phyloP scores from a whole-genome alignment of 1,284 basidiomycete species.

The Ustilago crameri region DNA sequence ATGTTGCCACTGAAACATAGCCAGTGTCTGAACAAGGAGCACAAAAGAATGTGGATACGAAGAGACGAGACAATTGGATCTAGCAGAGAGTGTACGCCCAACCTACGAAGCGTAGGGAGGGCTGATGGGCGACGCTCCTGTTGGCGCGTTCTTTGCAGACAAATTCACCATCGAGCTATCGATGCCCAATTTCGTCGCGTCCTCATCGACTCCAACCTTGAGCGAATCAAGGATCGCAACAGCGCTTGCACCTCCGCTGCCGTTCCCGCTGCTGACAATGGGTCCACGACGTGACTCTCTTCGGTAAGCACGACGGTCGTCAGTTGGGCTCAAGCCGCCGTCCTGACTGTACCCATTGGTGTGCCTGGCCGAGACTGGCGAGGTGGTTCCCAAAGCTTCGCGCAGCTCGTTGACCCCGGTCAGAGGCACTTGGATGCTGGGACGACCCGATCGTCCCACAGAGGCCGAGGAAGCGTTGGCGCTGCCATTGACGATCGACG shows the following conservation, averaged over 20 bases:
- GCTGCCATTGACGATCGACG: slow-evolving; percentile 28
- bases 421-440: slow-evolving; percentile 25
- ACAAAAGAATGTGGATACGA: not conserved
- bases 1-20: not conserved
- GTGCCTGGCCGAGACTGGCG: slow-evolving; percentile 15
- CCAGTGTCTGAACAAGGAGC: not conserved
- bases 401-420: slow-evolving; percentile 53
- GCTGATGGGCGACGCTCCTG: slow-evolving; percentile 12
- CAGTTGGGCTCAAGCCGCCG: slow-evolving; percentile 10
- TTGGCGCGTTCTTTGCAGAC: slow-evolving; percentile 2
- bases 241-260: slow-evolving; percentile 23
- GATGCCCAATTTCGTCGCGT: slow-evolving; percentile 23
- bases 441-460: slow-evolving; percentile 19
- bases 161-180: slow-evolving; percentile 22
- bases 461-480: slow-evolving; percentile 29
- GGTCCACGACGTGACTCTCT: slow-evolving; percentile 38
- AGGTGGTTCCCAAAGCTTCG: slow-evolving; percentile 38
- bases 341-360: slow-evolving; percentile 29
- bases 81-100: not conserved
- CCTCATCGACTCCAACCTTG: slow-evolving; percentile 42
- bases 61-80: not conserved
- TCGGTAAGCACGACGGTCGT: slow-evolving; percentile 35
- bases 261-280: slow-evolving; percentile 9
- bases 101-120: slow-evolving; percentile 38
- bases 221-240: slow-evolving; percentile 48